Percentiles rank a stretch among this genome's conserved stretches.
phyloP scores from a whole-genome alignment of 176 grass and related monocot genomes.

The Ampelocalamus luodianensis region DNA sequence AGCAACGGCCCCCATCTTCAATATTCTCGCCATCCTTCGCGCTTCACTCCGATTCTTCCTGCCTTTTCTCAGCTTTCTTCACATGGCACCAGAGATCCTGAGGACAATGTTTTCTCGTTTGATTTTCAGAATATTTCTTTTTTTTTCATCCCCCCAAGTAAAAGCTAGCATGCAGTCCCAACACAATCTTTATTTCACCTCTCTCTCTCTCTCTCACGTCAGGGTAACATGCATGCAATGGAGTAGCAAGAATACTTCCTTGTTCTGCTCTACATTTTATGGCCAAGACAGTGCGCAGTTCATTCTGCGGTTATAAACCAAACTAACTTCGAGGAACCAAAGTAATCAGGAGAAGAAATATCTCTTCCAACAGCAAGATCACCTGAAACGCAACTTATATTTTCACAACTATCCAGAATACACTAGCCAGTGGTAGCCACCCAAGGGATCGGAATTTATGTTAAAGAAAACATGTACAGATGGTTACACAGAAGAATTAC shows the following conservation, averaged over 20 bases:
- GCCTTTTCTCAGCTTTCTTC: constrained; percentile 34
- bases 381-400: no score
- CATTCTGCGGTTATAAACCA: neutral
- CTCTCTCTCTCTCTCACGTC: no score
- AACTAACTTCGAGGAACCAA: no score
- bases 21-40: neutral
- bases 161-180: neutral
- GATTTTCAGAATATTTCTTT: neutral
- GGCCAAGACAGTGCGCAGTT: neutral
- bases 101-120: constrained; percentile 26
- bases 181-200: neutral
- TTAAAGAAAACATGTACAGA: no score
- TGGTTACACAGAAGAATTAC: no score
- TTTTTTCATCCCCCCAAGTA: neutral
- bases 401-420: no score
- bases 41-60: neutral
- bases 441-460: no score
- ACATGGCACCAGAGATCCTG: constrained; percentile 32
- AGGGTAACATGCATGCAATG: no score
- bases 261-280: neutral
- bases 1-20: neutral
- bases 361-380: no score
- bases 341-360: no score
- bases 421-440: no score
- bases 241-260: no score